Conservation (phyloP, 2,329 filamentous ascomycete genomes). For the Lasiodiplodia theobromae region DNA sequence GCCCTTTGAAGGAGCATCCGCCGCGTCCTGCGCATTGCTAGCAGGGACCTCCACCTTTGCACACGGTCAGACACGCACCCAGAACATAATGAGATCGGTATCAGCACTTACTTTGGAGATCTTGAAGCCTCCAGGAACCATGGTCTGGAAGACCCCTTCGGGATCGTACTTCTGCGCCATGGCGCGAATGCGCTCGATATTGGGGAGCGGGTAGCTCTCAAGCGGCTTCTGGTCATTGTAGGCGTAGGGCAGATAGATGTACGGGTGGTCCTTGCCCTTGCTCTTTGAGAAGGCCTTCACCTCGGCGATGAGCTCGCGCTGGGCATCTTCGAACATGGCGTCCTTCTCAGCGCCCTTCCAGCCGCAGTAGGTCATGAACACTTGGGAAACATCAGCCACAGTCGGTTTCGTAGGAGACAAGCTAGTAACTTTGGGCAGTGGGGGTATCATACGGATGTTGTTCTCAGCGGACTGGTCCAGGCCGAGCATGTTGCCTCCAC, state of each 20-base stretch:
- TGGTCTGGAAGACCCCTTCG: conserved; percentile 37
- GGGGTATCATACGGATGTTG: conserved; percentile 25
- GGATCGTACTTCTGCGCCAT: conserved; percentile 34
- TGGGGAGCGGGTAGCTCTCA: conserved; percentile 35
- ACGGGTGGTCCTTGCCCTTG: conserved; percentile 21
- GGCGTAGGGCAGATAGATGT: conserved; percentile 27
- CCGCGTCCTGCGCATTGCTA: neutral
- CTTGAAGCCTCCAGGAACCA: conserved; percentile 41
- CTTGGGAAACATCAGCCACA: neutral
- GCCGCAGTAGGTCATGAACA: conserved; percentile 22
- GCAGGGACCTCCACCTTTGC: neutral
- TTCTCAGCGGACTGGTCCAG: conserved; percentile 34
- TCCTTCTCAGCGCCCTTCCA: conserved; percentile 28
- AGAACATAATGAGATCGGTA: neutral
- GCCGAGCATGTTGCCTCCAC: conserved; percentile 35
- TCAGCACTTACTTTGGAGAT: conserved; percentile 33
- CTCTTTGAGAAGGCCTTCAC: conserved; percentile 8
- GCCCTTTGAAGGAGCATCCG: neutral
- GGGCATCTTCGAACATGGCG: neutral
- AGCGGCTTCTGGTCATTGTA: conserved; percentile 33
- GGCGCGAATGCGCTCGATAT: conserved; percentile 29
- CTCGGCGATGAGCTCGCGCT: conserved; percentile 10
- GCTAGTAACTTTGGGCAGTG: no score
- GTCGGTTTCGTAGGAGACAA: neutral
- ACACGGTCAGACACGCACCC: neutral